Evolutionary conservation across 2,329 filamentous ascomycete genomes (phyloP), one percentile per base, ranked within the genome.

Genomic region (Botrytis galanthina): DNA sequence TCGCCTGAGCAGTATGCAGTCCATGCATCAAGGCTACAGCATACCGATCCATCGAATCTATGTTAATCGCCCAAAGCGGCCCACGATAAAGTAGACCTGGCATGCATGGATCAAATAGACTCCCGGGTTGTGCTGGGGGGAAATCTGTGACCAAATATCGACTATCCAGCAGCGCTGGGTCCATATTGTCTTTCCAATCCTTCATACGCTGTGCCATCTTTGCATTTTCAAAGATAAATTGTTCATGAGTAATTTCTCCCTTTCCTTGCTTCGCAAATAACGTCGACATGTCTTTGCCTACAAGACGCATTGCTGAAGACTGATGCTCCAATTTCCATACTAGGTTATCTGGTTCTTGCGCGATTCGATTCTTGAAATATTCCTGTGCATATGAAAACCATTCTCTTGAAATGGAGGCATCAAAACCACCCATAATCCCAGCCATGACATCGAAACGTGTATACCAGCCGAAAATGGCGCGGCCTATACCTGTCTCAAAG

Each of bases 391-490:
- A 71, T 5, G 77, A 78, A 79, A 95, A 95, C 95, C 95, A 98
- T 74, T 94, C 90, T 64, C 90, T 88, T 10, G 91, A 87, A 22
- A 98, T 85, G 3, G 91, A 88, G 0, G 93, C 90, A 77, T 91
- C 90, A 77, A 92, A 92, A 1, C 93, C 92, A 37, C 93, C 93
- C 86, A 97, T 90, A 75, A 98, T 88, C 1, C 93, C 92, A 9
- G 93, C 90, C 73, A 95, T 93, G 16, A 95, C 87, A 81, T 98
- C 96, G 80, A 97, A 97, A 51, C 95, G 91, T 44, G 90, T 87
- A 81, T 97, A 98, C 96, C 96, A 98, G n/a, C 87, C 86, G 68
- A 97, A 87, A 62, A 96, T 89, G 78, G 92, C 90, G 44, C 92
- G 89, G 44, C 91, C 89, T 22, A 92, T 87, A 6, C 91, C 86